Base-by-base conservation (phyloP, 768 basidiomycete genomes). In the Crassisporium funariophilum region DNA sequence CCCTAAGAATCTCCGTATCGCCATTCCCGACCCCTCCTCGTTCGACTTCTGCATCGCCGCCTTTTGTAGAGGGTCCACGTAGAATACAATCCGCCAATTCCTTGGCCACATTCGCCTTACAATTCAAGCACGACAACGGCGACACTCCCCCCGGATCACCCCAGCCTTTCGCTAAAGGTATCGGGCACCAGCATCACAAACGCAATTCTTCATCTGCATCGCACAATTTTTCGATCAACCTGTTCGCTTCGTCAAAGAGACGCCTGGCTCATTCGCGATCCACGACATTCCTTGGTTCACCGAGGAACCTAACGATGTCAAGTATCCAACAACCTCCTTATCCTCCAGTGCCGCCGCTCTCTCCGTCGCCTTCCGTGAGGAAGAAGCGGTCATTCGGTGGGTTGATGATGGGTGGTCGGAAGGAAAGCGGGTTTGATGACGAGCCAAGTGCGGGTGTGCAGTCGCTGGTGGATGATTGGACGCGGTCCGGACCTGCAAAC, bases 391-490 rank as follows among this genome's bases (percentile, higher is more conserved):
- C 45, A 2, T 46, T 47, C 9, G 39, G 25, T 13, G 46, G 46
- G 15, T 16, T 49, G 27, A 31, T 24, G 16, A 37, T 37, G 44
- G 8, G 17, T 9, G 29, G 25, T 19, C 35, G 22, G 24, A 39
- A 25, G n/a, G 23, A 13, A 8, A 38, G 35, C 22, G 35, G 25
- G 19, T 11, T 38, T 3, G 34, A 46, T 4, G 46, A 47, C 1
- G 15, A 17, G 36, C 19, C 36, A 17, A 19, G n/a, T 31, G 29
- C 29, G 9, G 79, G 82, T 56, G 74, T 87, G 35, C 61, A 71
- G n/a, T 71, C 75, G 5, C 72, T 87, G 13, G 79, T 84, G 44
- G 69, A 80, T 46, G 72, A 80, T 41, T 88, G 81, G 81, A 64
- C 77, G 1, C 61, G 65, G 7, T 60, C 70, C 5, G 83, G 85